Evolutionary conservation across 2,329 filamentous ascomycete genomes (phyloP), one percentile per base, ranked within the genome.

Genomic region (Colletotrichum tabaci): DNA sequence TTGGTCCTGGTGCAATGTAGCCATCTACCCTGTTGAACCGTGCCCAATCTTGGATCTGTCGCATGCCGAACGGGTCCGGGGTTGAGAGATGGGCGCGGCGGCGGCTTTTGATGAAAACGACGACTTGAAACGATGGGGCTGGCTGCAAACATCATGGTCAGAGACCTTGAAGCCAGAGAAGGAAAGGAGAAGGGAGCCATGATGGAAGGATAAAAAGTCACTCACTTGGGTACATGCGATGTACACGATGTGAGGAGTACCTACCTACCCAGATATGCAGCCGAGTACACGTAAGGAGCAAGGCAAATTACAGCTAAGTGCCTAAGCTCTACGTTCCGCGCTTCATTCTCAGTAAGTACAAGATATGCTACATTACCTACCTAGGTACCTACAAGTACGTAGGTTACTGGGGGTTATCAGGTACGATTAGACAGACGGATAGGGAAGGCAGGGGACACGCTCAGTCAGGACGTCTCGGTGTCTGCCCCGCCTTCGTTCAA

Each of bases 21-120:
- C 26, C 57, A 5, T 16, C 15, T 38, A 38, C 67, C 67, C 63
- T 61, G 67, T 53, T 63, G 26, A 49, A 21, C 40, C 46, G 57
- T 35, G 56, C 57, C 57, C 44, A 42, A 62, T 49, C n/a, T 57
- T 56, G 67, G 64, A 66, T 71, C 64, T 46, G 67, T 44, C 38
- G 57, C 18, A 52, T 47, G 50, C 26, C 57, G 50, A 61, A 71
- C 42, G 44, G 64, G 57, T 67, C 57, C 56, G 57, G 67, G 64
- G 67, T 67, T 67, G 57, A 9, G 30, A 13, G 56, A 50, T 13
- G 58, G 58, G 23, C 49, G 47, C 30, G 7, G 30, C 30, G 30
- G 30, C 30, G 30, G 30, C 40, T 26, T 38, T 53, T 61, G 67
- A 66, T 61, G 64, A 46, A 57, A 67, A 58, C 49, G 55, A 42